Base-by-base conservation (phyloP, 441 rosid genomes). In the Capsella rubella region DNA sequence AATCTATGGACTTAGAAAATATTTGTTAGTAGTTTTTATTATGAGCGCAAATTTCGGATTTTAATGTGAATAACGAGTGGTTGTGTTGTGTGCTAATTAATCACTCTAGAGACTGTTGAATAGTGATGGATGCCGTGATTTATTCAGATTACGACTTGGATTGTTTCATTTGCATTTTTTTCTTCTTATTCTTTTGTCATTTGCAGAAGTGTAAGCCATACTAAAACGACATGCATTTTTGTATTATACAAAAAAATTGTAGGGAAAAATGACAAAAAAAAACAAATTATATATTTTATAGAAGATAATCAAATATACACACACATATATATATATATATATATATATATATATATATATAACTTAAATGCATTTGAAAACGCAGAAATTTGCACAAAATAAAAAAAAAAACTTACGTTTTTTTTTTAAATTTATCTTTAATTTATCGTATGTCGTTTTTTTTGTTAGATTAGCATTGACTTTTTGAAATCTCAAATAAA, bases 71-170 rank as follows among this genome's bases (percentile, higher is more conserved):
- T 31, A 29, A 10, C 31, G 10, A 63, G 4, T 18, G 42, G 42
- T 15, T 63, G 28, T 63, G 10, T 62, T 45, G 10, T 28, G 25
- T 21, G 1, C 25, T 21, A 21, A 52, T 18, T 18, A 72, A 53
- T 42, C 76, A 52, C 27, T 72, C 16, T 51, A 71, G 53, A 35
- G 31, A 57, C 21, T 51, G 59, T 51, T 68, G 7, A 51, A 3
- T 28, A 29, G 53, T 51, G 45, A 21, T 37, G 40, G 61, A 43
- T 21, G 25, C 46, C 45, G 8, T 37, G 51, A 25, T 51, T 58
- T n/a, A 8, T 32, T 45, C 56, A 69, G 46, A 34, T 57, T 32
- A 45, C 55, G 64, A 69, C 27, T 56, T 18, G 11, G 29, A 6
- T 34, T 34, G 37, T 34, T 34, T 34, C 37, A 34, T 34, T 34